These are phyloP conservation scores for Suillus placidus DNA, from an alignment of 768 basidiomycete species.

Conservation along the genomic window DNA sequence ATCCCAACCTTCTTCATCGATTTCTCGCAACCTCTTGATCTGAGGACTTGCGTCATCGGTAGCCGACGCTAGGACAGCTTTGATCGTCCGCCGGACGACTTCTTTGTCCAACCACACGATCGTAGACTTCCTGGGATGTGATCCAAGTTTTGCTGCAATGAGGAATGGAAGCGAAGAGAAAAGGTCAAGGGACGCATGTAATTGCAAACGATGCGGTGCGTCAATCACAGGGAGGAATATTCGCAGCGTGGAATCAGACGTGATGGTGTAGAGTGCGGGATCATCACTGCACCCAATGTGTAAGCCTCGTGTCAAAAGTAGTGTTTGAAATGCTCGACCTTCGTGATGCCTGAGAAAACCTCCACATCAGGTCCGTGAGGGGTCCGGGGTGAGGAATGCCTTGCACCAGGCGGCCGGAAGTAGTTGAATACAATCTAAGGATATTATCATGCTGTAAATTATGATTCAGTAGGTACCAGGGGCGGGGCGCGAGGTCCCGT, in stretches of 20 bases:
- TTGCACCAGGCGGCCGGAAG: conserved; percentile 71
- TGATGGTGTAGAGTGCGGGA: conserved; percentile 80
- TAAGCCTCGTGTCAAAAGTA: conserved; percentile 7
- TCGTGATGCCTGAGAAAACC: conserved; percentile 66
- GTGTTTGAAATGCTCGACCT: conserved; percentile 44
- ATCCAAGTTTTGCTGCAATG: conserved; percentile 31
- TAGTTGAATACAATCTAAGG: conserved; percentile 71
- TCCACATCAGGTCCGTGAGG: conserved; percentile 71
- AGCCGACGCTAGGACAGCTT: conserved; percentile 39
- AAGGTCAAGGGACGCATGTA: conserved; percentile 78
- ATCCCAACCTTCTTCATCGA: conserved; percentile 76
- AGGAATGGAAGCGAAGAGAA: conserved; percentile 58
- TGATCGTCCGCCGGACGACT: conserved; percentile 52
- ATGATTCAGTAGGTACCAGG: conserved; percentile 12
- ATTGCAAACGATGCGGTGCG: conserved; percentile 79
- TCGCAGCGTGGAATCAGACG: conserved; percentile 78
- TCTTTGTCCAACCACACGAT: conserved; percentile 75
- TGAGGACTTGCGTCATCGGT: conserved; percentile 9
- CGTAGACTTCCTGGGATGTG: conserved; percentile 42
- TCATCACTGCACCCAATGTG: conserved; percentile 55
- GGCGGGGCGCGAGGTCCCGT: conserved; percentile 23
- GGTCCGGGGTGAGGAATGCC: conserved; percentile 73
- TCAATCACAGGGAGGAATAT: conserved; percentile 90
- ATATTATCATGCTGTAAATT: conserved; percentile 51
- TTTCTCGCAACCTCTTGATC: conserved; percentile 55